These are phyloP conservation scores for Phyllosticta paracitricarpa DNA, from an alignment of 2,329 filamentous ascomycete genomes.

Conservation along the genomic window DNA sequence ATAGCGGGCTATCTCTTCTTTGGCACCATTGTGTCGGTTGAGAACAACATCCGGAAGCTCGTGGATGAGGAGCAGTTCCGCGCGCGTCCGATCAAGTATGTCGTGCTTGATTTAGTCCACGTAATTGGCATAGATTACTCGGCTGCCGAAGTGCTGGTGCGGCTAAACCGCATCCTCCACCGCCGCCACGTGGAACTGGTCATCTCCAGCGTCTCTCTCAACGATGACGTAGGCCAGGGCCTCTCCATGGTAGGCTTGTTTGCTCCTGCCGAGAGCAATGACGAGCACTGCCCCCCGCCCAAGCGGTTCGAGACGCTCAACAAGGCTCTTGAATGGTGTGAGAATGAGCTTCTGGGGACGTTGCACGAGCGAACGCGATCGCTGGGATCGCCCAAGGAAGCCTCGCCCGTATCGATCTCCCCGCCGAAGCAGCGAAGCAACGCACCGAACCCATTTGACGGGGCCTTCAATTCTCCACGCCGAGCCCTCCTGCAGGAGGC, in stretches of 20 bases:
- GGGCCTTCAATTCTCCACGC: slow-evolving; percentile 64
- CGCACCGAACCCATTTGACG: slow-evolving; percentile 35
- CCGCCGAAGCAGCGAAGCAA: slow-evolving; percentile 13
- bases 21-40: slow-evolving; percentile 90
- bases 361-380: slow-evolving; percentile 33
- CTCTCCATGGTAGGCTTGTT: slow-evolving; percentile 78
- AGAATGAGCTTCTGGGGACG: slow-evolving; percentile 78
- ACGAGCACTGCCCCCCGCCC: slow-evolving; percentile 40
- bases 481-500: slow-evolving; percentile 67
- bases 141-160: slow-evolving; percentile 86
- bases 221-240: slow-evolving; percentile 65
- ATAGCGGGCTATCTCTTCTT: slow-evolving; percentile 96
- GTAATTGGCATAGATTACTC: slow-evolving; percentile 94
- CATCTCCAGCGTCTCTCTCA: slow-evolving; percentile 70
- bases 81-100: slow-evolving; percentile 71
- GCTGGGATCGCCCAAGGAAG: slow-evolving; percentile 33
- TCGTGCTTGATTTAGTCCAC: slow-evolving; percentile 79
- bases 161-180: slow-evolving; percentile 74
- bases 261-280: slow-evolving; percentile 55
- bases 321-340: slow-evolving; percentile 84
- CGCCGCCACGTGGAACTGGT: slow-evolving; percentile 71
- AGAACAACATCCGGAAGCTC: slow-evolving; percentile 72
- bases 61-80: slow-evolving; percentile 75
- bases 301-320: slow-evolving; percentile 82
- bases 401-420: slow-evolving; percentile 25